Conservation (phyloP, 495 filamentous ascomycete species). For the Beverwykella pulmonaria region DNA sequence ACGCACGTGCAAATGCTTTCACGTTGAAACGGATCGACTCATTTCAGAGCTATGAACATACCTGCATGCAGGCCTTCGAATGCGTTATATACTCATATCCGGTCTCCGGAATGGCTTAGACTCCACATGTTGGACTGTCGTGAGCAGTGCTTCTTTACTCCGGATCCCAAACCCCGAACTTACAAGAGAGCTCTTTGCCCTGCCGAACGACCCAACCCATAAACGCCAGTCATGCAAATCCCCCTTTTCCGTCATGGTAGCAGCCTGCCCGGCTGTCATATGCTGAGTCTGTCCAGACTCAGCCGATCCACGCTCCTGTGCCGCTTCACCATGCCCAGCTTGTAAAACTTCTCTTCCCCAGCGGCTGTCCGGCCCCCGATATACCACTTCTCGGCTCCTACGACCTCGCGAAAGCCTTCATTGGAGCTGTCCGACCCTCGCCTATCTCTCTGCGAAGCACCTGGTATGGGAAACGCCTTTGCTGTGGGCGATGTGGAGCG, state of each 20-base stretch:
- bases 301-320: constrained; percentile 61
- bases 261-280: constrained; percentile 43
- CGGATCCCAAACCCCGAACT: not conserved
- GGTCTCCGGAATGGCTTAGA: not conserved
- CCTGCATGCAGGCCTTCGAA: not conserved
- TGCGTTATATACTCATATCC: constrained; percentile 8
- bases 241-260: not conserved
- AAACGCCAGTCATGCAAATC: constrained; percentile 27
- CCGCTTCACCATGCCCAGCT: constrained; percentile 64
- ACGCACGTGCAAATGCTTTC: not conserved
- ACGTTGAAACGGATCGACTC: not conserved
- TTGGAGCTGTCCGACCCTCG: constrained; percentile 79
- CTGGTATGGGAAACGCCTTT: constrained; percentile 33
- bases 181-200: constrained; percentile 5
- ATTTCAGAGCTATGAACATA: not conserved
- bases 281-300: constrained; percentile 65
- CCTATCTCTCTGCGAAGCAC: constrained; percentile 48
- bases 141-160: not conserved
- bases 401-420: constrained; percentile 75
- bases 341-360: constrained; percentile 87
- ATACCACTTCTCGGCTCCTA: constrained; percentile 83
- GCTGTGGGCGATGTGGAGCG: constrained; percentile 39
- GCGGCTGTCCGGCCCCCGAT: constrained; percentile 82
- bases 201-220: not conserved
- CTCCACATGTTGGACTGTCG: not conserved